These are phyloP conservation scores for Mucor mucedo DNA, from an alignment of 371 early-diverging fungal genomes.

Conservation along the genomic window DNA sequence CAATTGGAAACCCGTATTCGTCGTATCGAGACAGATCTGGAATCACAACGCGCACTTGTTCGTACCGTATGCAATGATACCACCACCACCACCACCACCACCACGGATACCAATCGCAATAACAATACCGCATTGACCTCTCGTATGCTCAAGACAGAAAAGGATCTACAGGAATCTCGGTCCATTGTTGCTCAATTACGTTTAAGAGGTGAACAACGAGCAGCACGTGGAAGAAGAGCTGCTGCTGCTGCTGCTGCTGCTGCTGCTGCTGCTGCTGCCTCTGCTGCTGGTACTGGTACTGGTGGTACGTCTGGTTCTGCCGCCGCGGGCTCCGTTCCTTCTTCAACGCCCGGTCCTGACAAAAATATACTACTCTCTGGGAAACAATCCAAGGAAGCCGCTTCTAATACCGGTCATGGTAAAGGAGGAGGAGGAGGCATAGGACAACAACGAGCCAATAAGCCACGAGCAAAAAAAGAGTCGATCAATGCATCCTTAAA, in stretches of 20 bases:
- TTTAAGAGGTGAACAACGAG: constrained; percentile 39
- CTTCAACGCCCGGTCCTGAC: constrained; percentile 20
- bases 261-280: constrained; percentile 5
- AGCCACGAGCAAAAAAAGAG: no score
- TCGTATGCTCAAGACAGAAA: constrained; percentile 40
- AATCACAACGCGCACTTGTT: constrained; percentile 26
- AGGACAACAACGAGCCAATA: constrained; percentile 6
- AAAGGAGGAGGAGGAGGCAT: not conserved
- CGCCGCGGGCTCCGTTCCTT: constrained; percentile 12
- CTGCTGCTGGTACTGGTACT: not conserved
- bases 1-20: constrained; percentile 43
- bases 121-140: constrained; percentile 13
- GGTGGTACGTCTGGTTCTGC: constrained; percentile 7
- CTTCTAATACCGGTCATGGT: not conserved
- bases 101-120: constrained; percentile 1
- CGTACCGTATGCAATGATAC: constrained; percentile 19
- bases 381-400: constrained; percentile 19
- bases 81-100: constrained; percentile 3
- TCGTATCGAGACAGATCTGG: constrained; percentile 43
- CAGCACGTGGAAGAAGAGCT: constrained; percentile 37
- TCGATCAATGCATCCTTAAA: not conserved
- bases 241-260: constrained; percentile 20
- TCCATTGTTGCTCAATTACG: constrained; percentile 44
- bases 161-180: constrained; percentile 46
- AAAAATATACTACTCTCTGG: constrained; percentile 19